Base-by-base conservation (phyloP, 2,329 filamentous ascomycete species). In the Ophiocordyceps robertsii region DNA sequence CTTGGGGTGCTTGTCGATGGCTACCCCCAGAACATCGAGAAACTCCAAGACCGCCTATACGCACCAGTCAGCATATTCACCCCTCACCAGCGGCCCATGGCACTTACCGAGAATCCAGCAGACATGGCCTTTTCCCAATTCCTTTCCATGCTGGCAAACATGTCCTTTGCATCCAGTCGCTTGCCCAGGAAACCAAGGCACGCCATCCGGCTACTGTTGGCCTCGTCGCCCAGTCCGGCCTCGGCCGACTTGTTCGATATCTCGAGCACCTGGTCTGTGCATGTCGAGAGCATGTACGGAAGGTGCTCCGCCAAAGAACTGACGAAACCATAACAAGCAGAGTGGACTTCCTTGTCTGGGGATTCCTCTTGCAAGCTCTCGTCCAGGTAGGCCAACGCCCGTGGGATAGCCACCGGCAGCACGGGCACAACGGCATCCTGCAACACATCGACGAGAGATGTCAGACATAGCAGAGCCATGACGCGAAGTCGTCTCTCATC, bases 381-480 rank as follows among this genome's bases (percentile, higher is more conserved):
- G 40, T 78, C 68, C 39, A 96, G 72, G 51, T 94, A 83, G 6
- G 70, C 62, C 37, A 95, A 71, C 0, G 82, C 75, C 48, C 76
- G 80, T 1, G 82, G 78, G 35, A 95, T 75, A 0, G 87, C 80
- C 21, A 71, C 70, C 1, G 90, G 87, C 17, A 96, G 67, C 0
- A 95, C 72, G 0, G 88, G 84, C 17, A 96, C 82, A 46, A 94
- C 83, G 12, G 82, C 82, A 49, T 95, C 87, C 45, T 84, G 82
- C 33, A 96, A 69, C 9, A 95, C 87, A 52, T 95, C 87, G 4
- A 94, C 80, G 53, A 94, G 77, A 1, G 88, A 95, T 3, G 90
- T 83, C 44, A 98, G 72, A 56, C 88, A 95, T 39, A 95, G 67
- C 38, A 95, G 67, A n/a, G 87, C 85, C 69, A 93, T 84, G 46